phyloP scores from a whole-genome alignment of 225 moss, liverwort and hornwort genomes.

The Ulota crispa region DNA sequence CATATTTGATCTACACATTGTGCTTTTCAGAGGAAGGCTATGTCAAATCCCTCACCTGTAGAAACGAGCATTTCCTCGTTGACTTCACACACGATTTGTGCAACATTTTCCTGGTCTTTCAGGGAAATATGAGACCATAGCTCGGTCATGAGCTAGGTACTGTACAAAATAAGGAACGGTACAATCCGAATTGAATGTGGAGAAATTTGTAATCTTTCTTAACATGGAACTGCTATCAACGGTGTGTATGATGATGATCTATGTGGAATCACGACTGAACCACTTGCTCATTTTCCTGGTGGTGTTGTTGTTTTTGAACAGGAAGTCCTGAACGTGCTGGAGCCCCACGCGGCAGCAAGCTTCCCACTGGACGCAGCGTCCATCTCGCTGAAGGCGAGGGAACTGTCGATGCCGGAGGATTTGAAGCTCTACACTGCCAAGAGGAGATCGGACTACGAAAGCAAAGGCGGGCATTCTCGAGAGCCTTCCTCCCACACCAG shows the following conservation, averaged over 20 bases:
- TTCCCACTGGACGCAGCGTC: background rate
- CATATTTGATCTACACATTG: background rate
- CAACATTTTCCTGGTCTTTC: background rate
- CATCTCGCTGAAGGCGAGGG: constrained; percentile 4
- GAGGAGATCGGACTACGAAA: background rate
- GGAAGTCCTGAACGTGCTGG: constrained; percentile 43
- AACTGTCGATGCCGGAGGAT: constrained; percentile 16
- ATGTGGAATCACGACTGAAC: background rate
- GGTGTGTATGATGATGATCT: too few relatives aligned
- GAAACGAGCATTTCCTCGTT: background rate
- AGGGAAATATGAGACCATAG: background rate
- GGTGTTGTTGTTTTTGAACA: background rate
- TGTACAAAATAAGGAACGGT: too few relatives aligned
- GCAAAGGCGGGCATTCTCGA: background rate
- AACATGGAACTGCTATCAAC: too few relatives aligned
- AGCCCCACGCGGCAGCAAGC: background rate
- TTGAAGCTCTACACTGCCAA: background rate
- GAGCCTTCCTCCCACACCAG: constrained; percentile 13
- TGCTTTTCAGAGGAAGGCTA: background rate
- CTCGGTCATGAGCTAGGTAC: background rate
- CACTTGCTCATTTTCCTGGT: background rate
- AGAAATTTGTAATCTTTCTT: too few relatives aligned
- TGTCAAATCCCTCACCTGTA: background rate
- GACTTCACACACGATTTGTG: background rate
- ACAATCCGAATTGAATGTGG: too few relatives aligned